These are phyloP conservation scores for Trichophyton equinum DNA, from an alignment of 2,329 filamentous ascomycete species.

Conservation along the genomic window DNA sequence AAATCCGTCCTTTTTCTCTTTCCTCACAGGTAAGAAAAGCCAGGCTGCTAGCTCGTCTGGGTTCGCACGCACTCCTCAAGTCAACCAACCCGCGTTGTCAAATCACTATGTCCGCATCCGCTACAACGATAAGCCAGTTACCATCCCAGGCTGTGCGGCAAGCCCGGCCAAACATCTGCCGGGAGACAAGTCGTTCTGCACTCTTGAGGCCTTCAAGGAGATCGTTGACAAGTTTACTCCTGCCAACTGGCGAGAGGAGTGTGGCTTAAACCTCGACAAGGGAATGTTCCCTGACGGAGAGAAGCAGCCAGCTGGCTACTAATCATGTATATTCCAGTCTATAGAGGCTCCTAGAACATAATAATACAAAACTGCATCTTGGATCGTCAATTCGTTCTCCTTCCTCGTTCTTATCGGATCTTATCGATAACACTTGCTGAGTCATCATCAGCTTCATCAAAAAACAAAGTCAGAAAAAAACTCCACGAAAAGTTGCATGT, in stretches of 20 bases:
- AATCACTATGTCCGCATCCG: slow-evolving; percentile 79
- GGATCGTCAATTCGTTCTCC: no score
- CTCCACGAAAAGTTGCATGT: neutral
- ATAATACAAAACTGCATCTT: no score
- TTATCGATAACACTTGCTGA: neutral
- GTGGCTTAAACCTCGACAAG: slow-evolving; percentile 44
- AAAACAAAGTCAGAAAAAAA: neutral
- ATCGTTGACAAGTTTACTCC: slow-evolving; percentile 88
- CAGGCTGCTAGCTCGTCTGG: slow-evolving; percentile 16
- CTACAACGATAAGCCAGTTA: slow-evolving; percentile 78
- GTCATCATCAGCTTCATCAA: neutral
- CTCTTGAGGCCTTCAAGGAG: slow-evolving; percentile 78
- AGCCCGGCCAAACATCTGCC: slow-evolving; percentile 66
- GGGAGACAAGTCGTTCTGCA: slow-evolving; percentile 82
- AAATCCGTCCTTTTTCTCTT: slow-evolving; percentile 23
- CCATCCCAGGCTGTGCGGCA: slow-evolving; percentile 64
- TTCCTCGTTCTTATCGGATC: no score
- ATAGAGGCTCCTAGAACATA: no score
- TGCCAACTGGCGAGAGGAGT: slow-evolving; percentile 58
- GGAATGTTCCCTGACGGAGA: slow-evolving; percentile 38
- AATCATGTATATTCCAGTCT: neutral
- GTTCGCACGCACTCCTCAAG: slow-evolving; percentile 25
- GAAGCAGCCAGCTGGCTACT: slow-evolving; percentile 28
- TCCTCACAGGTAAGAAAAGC: slow-evolving; percentile 13
- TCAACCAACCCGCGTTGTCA: slow-evolving; percentile 19